phyloP scores from a whole-genome alignment of 2,329 filamentous ascomycete species.

The Epichloe sibirici region DNA sequence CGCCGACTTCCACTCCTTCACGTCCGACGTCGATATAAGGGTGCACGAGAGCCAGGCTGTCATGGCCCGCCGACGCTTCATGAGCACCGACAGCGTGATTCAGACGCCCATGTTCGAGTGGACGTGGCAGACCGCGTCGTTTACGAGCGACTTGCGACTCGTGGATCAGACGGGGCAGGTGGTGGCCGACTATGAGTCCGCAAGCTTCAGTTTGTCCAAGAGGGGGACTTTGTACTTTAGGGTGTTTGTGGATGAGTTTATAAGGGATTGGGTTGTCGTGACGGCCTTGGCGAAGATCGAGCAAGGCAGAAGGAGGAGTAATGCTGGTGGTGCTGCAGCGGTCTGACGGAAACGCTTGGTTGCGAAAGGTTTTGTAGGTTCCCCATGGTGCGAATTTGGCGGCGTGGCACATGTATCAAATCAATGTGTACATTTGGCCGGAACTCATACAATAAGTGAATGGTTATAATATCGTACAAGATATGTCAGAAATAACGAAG shows the following conservation, averaged over 20 bases:
- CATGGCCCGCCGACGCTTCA: background rate
- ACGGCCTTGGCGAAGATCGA: background rate
- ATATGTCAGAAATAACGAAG: background rate
- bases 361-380: background rate
- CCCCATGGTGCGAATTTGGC: background rate
- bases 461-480: background rate
- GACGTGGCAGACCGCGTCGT: background rate
- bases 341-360: background rate
- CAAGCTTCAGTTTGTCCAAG: background rate
- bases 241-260: background rate
- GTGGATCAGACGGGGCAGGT: background rate
- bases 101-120: background rate
- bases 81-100: background rate
- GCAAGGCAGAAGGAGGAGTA: background rate
- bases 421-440: background rate
- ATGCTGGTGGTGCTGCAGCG: background rate
- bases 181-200: background rate
- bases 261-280: background rate
- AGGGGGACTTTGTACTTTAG: background rate
- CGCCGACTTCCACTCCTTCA: background rate
- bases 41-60: background rate
- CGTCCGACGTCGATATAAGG: background rate
- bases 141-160: background rate
- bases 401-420: too few relatives aligned
- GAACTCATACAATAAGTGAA: background rate